Conservation (phyloP, 192 early-diverging fungal species). For the Spinellus fusiger region DNA sequence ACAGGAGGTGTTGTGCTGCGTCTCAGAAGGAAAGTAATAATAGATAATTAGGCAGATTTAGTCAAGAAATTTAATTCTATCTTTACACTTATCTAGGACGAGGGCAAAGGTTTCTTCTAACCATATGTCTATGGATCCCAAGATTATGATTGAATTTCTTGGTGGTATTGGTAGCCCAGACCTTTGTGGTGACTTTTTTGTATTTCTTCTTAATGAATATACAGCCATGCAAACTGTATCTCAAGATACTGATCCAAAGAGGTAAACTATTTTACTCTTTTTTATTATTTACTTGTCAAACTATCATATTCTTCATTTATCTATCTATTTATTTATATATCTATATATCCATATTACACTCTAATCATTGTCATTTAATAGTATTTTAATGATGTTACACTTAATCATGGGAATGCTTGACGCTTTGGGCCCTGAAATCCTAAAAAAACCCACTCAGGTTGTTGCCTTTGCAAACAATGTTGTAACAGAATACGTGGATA, state of each 20-base stretch:
- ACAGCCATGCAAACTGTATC: constrained; percentile 40
- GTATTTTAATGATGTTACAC: constrained; percentile 52
- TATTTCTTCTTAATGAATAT: constrained; percentile 71
- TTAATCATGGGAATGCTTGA: constrained; percentile 64
- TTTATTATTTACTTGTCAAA: too few species aligned
- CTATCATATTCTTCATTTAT: too few species aligned
- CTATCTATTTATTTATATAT: too few species aligned
- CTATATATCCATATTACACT: not conserved
- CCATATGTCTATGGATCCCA: constrained; percentile 48
- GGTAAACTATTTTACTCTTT: constrained; percentile 37
- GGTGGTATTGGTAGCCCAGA: constrained; percentile 44
- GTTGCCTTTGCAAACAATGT: constrained; percentile 63
- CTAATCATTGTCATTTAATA: not conserved
- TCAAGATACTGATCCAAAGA: constrained; percentile 35
- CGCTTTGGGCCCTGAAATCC: constrained; percentile 63
- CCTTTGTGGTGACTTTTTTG: constrained; percentile 67
- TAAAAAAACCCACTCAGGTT: constrained; percentile 70
- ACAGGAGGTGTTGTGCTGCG: constrained; percentile 46
- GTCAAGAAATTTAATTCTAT: constrained; percentile 23
- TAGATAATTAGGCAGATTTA: not conserved
- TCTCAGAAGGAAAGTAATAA: constrained; percentile 17
- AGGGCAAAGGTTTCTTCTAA: constrained; percentile 16
- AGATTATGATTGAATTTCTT: constrained; percentile 63
- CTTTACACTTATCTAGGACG: constrained; percentile 9
- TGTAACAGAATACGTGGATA: constrained; percentile 45